Evolutionary conservation across 139 green algal species (phyloP).

Genomic region (Picochlorum costavermella): DNA sequence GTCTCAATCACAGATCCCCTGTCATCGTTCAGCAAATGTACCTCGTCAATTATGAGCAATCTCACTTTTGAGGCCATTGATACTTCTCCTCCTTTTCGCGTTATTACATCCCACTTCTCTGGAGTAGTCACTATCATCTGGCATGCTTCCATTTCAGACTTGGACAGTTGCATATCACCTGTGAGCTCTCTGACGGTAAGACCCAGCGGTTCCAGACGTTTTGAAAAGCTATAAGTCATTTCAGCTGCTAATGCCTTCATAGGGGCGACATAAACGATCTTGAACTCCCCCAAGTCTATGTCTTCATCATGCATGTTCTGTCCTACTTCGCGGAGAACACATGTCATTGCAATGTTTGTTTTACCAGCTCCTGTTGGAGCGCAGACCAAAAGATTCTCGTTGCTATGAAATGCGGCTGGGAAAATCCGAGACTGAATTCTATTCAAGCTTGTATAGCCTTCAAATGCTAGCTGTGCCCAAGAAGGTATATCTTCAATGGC

Average conservation of each 20-base stretch:
- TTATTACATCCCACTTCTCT: slow-evolving; percentile 99
- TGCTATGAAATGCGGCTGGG: slow-evolving; percentile 61
- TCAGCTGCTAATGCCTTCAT: slow-evolving; percentile 97
- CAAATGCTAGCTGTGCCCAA: slow-evolving; percentile 79
- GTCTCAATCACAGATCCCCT: slow-evolving; percentile 96
- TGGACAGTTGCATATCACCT: slow-evolving; percentile 93
- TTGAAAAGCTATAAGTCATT: slow-evolving; percentile 73
- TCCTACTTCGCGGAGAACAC: slow-evolving; percentile 77
- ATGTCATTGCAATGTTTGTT: slow-evolving; percentile 99
- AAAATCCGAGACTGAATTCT: slow-evolving; percentile 89
- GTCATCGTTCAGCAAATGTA: slow-evolving; percentile 96
- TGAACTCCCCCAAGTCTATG: slow-evolving; percentile 59
- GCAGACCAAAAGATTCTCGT: slow-evolving; percentile 90
- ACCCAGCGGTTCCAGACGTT: slow-evolving; percentile 70
- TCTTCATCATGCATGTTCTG: slow-evolving; percentile 64
- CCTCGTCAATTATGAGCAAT: slow-evolving; percentile 84
- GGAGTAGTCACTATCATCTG: slow-evolving; percentile 99
- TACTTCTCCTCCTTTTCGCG: slow-evolving; percentile 83
- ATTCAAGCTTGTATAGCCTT: slow-evolving; percentile 91
- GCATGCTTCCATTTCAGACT: slow-evolving; percentile 87
- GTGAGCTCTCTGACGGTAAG: slow-evolving; percentile 82
- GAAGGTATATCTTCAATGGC: slow-evolving; percentile 62
- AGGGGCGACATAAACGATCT: slow-evolving; percentile 95
- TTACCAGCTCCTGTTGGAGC: slow-evolving; percentile 88
- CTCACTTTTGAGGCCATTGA: slow-evolving; percentile 60